Base-by-base conservation (phyloP, 2,329 filamentous ascomycete genomes). In the Pseudogymnoascus sp. region DNA sequence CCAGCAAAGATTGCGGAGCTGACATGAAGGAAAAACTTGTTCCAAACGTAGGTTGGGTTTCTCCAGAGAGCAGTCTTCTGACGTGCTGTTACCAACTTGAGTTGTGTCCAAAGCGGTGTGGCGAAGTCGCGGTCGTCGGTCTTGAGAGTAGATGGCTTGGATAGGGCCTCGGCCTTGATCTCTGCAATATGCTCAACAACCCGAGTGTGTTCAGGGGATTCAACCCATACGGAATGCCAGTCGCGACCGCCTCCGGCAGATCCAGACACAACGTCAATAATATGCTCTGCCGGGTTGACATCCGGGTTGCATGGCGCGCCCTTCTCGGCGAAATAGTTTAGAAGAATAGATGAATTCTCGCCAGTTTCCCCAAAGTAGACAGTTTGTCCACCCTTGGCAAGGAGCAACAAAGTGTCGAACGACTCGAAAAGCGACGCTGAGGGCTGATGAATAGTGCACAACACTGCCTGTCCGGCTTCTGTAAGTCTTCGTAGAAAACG, bases 211-310 rank as follows among this genome's bases (percentile, higher is more conserved):
- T 90, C 80, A 0, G 82, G 77, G 0, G 84, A 91, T 16, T 79
- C 79, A 19, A 80, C 76, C 89, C 88, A 91, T 65, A 90, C 82
- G 38, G 89, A 78, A 69, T 86, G 87, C 89, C 89, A 91, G 71
- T 91, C 81, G 42, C 67, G 78, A 68, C 68, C 74, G 59, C 74
- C 77, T 0, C 77, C 79, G 0, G 80, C 69, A 16, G 72, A 67
- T 0, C 82, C 82, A 0, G 81, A 82, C n/a, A 77, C 75, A 6
- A 77, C 75, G 33, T 70, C 66, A 35, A 70, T 68, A 66, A 70
- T 69, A 45, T 66, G 60, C 45, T 75, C 83, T 0, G 83, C 83
- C 0, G 82, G 82, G 64, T 85, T 85, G 3, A 74, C 76, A 35
- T 80, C 75, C 0, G 76, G 70, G 0, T 79, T 77, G 65, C 82